phyloP scores from a whole-genome alignment of 2,329 filamentous ascomycete species.

The Endoconidiophora laricicola region DNA sequence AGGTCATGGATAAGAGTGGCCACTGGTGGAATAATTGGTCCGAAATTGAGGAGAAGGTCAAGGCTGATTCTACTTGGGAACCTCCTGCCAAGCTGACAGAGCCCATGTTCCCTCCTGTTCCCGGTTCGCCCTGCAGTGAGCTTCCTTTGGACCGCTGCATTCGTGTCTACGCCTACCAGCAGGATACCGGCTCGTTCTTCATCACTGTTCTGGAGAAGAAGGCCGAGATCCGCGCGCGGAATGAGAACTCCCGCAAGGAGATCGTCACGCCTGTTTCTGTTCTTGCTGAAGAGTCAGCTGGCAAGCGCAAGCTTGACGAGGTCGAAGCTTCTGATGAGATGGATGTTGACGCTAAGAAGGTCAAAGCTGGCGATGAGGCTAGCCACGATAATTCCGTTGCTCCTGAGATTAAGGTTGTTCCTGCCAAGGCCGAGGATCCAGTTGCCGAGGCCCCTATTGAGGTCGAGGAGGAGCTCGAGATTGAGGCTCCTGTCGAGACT shows the following conservation, averaged over 20 bases:
- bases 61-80: constrained; percentile 36
- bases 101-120: constrained; percentile 64
- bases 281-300: constrained; percentile 19
- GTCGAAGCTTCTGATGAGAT: constrained; percentile 21
- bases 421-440: constrained; percentile 11
- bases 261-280: constrained; percentile 14
- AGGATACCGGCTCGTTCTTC: constrained; percentile 96
- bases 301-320: constrained; percentile 22
- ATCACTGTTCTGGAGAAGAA: constrained; percentile 90
- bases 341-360: constrained; percentile 23
- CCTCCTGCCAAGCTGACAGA: constrained; percentile 53
- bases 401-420: not conserved
- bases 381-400: constrained; percentile 13
- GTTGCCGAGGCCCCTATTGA: constrained; percentile 9
- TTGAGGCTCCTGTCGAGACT: constrained; percentile 3
- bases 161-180: constrained; percentile 83
- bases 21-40: constrained; percentile 68
- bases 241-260: constrained; percentile 42
- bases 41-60: constrained; percentile 55
- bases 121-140: constrained; percentile 35
- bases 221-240: constrained; percentile 63
- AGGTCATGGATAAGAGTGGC: constrained; percentile 74
- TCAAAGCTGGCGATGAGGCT: constrained; percentile 13
- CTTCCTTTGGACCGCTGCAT: constrained; percentile 81
- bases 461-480: constrained; percentile 4